A percentile compares a stretch with the other conserved stretches of the same genome.
phyloP scores from a whole-genome alignment of 2,329 filamentous ascomycete species.

The Diplodia sapinea region DNA sequence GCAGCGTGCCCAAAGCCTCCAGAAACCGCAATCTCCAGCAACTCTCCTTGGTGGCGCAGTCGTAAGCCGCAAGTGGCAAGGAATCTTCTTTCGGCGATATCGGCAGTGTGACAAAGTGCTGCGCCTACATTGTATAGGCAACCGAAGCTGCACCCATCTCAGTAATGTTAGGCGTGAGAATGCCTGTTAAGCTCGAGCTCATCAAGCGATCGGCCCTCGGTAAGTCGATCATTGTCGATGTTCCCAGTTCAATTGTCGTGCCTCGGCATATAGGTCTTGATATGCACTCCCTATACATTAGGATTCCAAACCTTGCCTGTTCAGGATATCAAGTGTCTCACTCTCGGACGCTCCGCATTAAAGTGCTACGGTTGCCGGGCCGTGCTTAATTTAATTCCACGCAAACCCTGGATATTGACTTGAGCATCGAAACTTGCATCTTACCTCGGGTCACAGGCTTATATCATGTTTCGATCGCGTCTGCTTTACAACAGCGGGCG shows the following conservation, averaged over 20 bases:
- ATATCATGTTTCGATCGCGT: background rate
- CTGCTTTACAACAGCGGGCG: background rate
- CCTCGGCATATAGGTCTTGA: background rate
- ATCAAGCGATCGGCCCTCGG: conserved; percentile 16
- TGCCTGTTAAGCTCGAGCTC: background rate
- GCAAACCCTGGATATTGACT: background rate
- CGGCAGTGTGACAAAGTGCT: background rate
- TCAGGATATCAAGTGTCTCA: background rate
- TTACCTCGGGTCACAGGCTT: background rate
- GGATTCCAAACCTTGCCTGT: background rate
- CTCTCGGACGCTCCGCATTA: background rate
- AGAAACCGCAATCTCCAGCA: too few relatives aligned
- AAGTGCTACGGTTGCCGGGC: background rate
- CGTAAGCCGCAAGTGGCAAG: background rate
- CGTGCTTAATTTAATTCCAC: background rate
- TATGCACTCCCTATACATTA: conserved; percentile 1
- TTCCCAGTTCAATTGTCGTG: background rate
- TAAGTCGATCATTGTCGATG: background rate
- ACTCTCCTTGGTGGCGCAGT: background rate
- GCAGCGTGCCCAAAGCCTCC: background rate
- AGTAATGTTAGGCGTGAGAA: background rate
- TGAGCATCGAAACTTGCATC: background rate
- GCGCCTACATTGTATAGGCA: background rate
- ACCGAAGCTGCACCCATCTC: background rate
- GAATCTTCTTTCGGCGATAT: too few relatives aligned